phyloP scores from a whole-genome alignment of 129 eudicot genomes.

The Apium graveolens region DNA sequence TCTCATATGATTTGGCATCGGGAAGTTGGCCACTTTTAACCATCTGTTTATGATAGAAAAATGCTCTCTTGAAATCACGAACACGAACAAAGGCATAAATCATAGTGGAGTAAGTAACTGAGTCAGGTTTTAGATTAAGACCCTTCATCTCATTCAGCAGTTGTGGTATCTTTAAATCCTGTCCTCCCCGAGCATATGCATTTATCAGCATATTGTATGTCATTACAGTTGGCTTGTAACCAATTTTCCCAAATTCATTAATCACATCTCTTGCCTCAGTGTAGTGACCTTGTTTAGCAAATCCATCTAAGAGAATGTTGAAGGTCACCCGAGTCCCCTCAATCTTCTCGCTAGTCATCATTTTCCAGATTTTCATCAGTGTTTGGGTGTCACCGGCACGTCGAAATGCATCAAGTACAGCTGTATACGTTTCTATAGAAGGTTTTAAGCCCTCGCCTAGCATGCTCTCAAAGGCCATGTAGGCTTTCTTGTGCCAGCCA shows the following conservation, averaged over 20 bases:
- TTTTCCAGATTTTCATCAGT: constrained; percentile 70
- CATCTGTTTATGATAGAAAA: constrained; percentile 85
- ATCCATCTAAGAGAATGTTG: constrained; percentile 76
- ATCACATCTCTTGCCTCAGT: constrained; percentile 83
- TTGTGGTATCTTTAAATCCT: constrained; percentile 67
- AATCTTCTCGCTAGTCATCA: constrained; percentile 73
- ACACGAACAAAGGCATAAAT: constrained; percentile 81
- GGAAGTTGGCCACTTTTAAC: constrained; percentile 91
- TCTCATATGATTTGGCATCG: constrained; percentile 66
- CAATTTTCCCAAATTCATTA: constrained; percentile 70
- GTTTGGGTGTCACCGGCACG: constrained; percentile 80
- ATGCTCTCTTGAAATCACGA: constrained; percentile 86
- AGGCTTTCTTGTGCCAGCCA: constrained; percentile 92
- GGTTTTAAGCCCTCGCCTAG: constrained; percentile 64
- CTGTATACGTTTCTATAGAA: constrained; percentile 76
- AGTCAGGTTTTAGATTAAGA: constrained; percentile 71
- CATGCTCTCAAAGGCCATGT: constrained; percentile 67
- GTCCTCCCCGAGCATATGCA: constrained; percentile 88
- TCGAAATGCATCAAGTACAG: constrained; percentile 75
- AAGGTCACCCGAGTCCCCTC: constrained; percentile 84
- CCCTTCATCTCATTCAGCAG: constrained; percentile 75
- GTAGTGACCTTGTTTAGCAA: constrained; percentile 81
- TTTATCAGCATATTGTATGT: constrained; percentile 90
- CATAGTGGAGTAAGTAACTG: constrained; percentile 80
- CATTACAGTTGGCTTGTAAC: constrained; percentile 76